These are phyloP conservation scores for Maudiozyma turicensis DNA, from an alignment of 805 yeast species.

Conservation along the genomic window DNA sequence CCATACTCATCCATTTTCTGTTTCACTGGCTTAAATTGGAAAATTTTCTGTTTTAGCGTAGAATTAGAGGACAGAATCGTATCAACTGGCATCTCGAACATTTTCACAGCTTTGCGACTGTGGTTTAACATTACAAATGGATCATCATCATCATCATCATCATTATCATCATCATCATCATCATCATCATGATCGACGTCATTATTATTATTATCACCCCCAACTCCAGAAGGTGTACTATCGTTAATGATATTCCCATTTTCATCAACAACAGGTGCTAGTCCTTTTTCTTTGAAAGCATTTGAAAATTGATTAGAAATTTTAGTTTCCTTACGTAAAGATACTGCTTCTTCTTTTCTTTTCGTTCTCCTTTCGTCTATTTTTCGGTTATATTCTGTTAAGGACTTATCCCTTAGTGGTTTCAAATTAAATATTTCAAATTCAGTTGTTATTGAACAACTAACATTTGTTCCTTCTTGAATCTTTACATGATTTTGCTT, in stretches of 20 bases:
- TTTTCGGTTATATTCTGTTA: conserved; percentile 37
- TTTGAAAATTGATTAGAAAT: conserved; percentile 15
- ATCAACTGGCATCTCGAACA: conserved; percentile 23
- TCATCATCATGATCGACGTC: too few relatives aligned
- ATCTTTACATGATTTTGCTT: conserved; percentile 32
- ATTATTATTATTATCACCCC: neutral
- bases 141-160: conserved; percentile 25
- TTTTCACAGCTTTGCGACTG: conserved; percentile 3
- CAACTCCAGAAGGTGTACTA: too few relatives aligned
- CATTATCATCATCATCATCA: conserved; percentile 18
- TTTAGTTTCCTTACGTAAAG: conserved; percentile 26
- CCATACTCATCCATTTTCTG: conserved; percentile 83
- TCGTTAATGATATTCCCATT: neutral
- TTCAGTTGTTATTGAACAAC: conserved; percentile 33
- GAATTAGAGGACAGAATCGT: conserved; percentile 15
- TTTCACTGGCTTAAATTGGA: conserved; percentile 58
- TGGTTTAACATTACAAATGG: conserved; percentile 1
- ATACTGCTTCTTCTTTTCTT: conserved; percentile 28
- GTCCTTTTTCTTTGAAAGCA: neutral
- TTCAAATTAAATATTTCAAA: conserved; percentile 39
- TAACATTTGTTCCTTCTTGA: conserved; percentile 57
- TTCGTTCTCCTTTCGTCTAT: conserved; percentile 38
- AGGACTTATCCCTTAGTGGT: conserved; percentile 40
- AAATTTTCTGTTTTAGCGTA: conserved; percentile 45
- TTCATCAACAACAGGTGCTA: too few relatives aligned